Base-by-base conservation (phyloP, 306 rosid species). In the Trifolium dubium region DNA sequence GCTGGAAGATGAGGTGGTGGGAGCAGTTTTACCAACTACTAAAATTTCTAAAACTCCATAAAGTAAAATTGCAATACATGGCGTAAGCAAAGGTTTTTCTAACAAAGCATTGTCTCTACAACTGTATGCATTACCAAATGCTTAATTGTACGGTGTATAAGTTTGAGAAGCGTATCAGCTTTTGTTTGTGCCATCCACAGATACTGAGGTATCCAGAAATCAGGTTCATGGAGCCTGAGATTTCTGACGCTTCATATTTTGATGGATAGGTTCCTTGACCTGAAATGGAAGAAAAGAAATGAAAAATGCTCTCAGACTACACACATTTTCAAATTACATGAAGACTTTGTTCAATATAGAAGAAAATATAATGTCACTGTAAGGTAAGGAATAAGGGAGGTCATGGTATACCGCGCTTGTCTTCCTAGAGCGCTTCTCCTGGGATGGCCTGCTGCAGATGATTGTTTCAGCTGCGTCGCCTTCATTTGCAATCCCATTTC, bases 231-330 rank as follows among this genome's bases (percentile, higher is more conserved):
- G 59, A 64, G 77, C 90, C 83, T 87, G 86, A 29, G 89, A 83
- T 83, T 78, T 92, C 86, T 84, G 96, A 83, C 97, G 96, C 82
- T 92, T 94, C 67, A 70, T 6, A 78, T 86, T 61, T 82, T 94
- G 99, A 74, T 83, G 87, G 75, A 94, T 89, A 46, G 96, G 96
- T 77, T 94, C 99, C 85, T 80, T 92, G 70, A 89, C 99, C 99
- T 94, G 85, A 78, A 81, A 79, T 64, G 47, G 59, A 37, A 61
- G 59, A 34, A 56, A 40, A 10, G 11, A 41, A 37, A 64, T 11
- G 1, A 70, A 29, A 70, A 55, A 55, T 31, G 6, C 44, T 34
- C 64, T 40, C 49, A 58, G 76, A 64, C 31, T 40, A 32, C 65
- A 55, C 68, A 58, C 43, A 54, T 35, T 46, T 54, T 32, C 37